A percentile compares a stretch with the other conserved stretches of the same genome.
Evolutionary conservation across 139 green algal species (phyloP).

Genomic region (Chlorella vulgaris): DNA sequence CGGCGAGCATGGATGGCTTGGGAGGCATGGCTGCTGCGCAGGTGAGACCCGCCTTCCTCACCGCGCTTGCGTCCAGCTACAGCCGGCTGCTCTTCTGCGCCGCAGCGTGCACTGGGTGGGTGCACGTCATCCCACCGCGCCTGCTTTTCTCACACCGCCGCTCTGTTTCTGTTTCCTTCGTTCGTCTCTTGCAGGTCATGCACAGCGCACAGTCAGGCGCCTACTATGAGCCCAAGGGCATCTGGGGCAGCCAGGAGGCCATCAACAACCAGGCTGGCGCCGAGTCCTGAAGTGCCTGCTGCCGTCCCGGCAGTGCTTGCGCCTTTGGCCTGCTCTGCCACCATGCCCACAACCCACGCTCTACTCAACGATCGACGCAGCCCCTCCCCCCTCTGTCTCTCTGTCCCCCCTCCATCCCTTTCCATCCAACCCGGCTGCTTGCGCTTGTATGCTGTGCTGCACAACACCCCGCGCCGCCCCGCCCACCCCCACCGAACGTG

Average conservation of each 20-base stretch:
- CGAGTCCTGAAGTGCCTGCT: not conserved
- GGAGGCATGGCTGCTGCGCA: constrained; percentile 14
- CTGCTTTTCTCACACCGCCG: not conserved
- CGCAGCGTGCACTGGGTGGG: too few species aligned
- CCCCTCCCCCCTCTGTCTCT: too few species aligned
- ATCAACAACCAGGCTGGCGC: constrained; percentile 14
- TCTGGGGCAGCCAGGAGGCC: constrained; percentile 26
- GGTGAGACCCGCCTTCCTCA: not conserved
- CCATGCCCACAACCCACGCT: not conserved
- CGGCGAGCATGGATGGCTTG: constrained; percentile 17
- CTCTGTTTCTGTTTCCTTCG: too few species aligned
- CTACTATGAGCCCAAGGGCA: constrained; percentile 21
- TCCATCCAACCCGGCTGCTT: too few species aligned
- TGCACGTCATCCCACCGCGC: not conserved
- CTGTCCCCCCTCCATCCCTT: too few species aligned
- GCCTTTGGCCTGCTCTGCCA: not conserved
- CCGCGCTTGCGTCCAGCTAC: not conserved
- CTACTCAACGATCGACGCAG: too few species aligned
- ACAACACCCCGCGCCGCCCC: too few species aligned
- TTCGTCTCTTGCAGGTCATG: constrained; percentile 30
- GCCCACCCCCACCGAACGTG: too few species aligned
- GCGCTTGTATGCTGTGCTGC: too few species aligned
- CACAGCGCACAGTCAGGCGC: not conserved
- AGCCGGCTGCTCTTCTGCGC: too few species aligned
- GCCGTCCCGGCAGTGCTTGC: too few species aligned